Evolutionary conservation across 2,329 filamentous ascomycete species (phyloP).

Genomic region (Apiospora malaysiana): DNA sequence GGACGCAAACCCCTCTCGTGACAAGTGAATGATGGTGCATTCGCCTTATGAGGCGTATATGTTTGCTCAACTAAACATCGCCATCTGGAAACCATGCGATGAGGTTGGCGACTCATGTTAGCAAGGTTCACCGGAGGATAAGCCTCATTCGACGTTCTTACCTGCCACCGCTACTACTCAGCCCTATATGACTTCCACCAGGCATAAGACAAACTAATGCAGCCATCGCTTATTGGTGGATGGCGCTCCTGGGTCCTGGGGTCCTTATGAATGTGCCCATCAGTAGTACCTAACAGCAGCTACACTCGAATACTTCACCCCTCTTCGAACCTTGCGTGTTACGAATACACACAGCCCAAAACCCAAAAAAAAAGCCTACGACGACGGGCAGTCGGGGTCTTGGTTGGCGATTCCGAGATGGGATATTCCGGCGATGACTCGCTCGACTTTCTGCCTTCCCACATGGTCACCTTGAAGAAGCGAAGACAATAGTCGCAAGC

Average conservation of each 20-base stretch:
- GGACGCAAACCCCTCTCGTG: neutral
- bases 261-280: neutral
- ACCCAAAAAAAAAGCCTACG: neutral
- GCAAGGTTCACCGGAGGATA: slow-evolving; percentile 11
- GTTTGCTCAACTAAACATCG: neutral
- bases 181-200: slow-evolving; percentile 14
- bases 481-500: neutral
- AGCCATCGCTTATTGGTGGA: neutral
- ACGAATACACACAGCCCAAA: neutral
- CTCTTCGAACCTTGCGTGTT: neutral
- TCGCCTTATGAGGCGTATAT: slow-evolving; percentile 8
- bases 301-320: neutral
- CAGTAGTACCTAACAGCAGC: slow-evolving; percentile 4
- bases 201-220: slow-evolving; percentile 2
- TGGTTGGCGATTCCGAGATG: neutral
- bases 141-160: slow-evolving; percentile 16
- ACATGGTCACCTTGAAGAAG: neutral
- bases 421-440: slow-evolving; percentile 7
- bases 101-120: slow-evolving; percentile 17
- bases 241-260: neutral
- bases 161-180: slow-evolving; percentile 15
- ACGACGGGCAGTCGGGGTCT: neutral
- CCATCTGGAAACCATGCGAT: neutral
- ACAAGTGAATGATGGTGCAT: neutral
- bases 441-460: neutral